Conservation (phyloP, 306 rosid genomes). For the Quercus parvula region DNA sequence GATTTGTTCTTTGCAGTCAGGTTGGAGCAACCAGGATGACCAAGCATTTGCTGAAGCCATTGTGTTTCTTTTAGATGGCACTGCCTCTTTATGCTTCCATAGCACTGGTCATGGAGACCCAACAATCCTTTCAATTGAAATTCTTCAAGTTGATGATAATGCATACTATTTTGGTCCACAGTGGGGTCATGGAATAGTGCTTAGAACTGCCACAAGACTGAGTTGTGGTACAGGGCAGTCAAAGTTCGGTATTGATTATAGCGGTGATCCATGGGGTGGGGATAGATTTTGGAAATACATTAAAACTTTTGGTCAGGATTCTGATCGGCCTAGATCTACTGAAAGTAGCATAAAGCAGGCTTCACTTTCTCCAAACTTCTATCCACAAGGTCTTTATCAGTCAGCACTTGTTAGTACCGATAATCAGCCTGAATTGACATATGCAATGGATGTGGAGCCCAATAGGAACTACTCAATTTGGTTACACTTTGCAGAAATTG, state of each 20-base stretch:
- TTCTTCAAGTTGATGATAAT: slow-evolving; percentile 74
- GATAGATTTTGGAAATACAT: slow-evolving; percentile 78
- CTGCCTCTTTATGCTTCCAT: slow-evolving; percentile 86
- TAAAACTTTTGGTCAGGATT: slow-evolving; percentile 49
- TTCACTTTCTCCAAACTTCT: slow-evolving; percentile 71
- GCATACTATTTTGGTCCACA: slow-evolving; percentile 62
- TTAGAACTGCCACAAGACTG: slow-evolving; percentile 74
- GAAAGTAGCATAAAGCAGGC: slow-evolving; percentile 64
- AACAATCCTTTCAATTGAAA: slow-evolving; percentile 85
- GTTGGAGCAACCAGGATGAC: slow-evolving; percentile 80
- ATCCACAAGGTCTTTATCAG: slow-evolving; percentile 80
- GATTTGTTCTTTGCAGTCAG: slow-evolving; percentile 71
- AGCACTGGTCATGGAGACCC: slow-evolving; percentile 99
- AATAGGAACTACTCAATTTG: slow-evolving; percentile 88
- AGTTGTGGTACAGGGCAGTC: slow-evolving; percentile 79
- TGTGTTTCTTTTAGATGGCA: slow-evolving; percentile 58
- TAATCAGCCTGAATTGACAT: slow-evolving; percentile 67
- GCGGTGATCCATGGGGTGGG: slow-evolving; percentile 70
- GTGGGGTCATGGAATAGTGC: slow-evolving; percentile 55
- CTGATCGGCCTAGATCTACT: slow-evolving; percentile 61
- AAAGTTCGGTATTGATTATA: slow-evolving; percentile 64
- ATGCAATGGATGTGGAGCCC: slow-evolving; percentile 77
- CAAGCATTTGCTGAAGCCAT: slow-evolving; percentile 70
- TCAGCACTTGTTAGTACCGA: slow-evolving; percentile 64
- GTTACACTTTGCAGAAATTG: slow-evolving; percentile 94